Evolutionary conservation across 495 filamentous ascomycete species (phyloP).

Genomic region (Aspergillus panamensis): DNA sequence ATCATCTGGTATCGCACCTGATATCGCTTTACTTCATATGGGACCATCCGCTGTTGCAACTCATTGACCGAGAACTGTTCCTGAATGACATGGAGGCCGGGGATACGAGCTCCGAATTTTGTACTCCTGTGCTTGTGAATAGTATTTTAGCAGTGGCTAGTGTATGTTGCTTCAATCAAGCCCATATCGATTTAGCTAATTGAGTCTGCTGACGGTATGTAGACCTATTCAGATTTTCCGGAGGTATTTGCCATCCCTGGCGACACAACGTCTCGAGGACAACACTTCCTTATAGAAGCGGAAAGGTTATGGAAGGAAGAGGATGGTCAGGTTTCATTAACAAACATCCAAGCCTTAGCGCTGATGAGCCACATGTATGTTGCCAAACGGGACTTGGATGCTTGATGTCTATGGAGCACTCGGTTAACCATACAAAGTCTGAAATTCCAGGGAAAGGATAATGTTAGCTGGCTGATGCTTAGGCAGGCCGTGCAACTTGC

Average conservation of each 20-base stretch:
- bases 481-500: conserved; percentile 36
- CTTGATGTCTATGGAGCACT: neutral
- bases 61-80: conserved; percentile 36
- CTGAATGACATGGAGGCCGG: conserved; percentile 30
- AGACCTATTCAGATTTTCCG: conserved; percentile 48
- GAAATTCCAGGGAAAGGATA: conserved; percentile 31
- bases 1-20: conserved; percentile 27
- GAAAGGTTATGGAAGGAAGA: conserved; percentile 36
- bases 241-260: conserved; percentile 38
- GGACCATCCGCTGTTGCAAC: conserved; percentile 39
- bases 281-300: conserved; percentile 34
- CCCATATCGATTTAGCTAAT: neutral
- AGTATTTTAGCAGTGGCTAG: conserved; percentile 40
- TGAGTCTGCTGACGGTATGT: conserved; percentile 8
- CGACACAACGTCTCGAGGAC: conserved; percentile 30
- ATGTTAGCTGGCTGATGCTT: conserved; percentile 34
- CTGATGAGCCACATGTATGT: conserved; percentile 39
- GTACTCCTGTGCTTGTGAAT: conserved; percentile 39
- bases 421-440: conserved; percentile 28
- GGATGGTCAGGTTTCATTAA: conserved; percentile 29
- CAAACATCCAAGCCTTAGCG: conserved; percentile 38
- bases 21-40: conserved; percentile 34
- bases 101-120: conserved; percentile 29
- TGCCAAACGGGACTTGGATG: neutral
- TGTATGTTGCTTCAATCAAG: conserved; percentile 26